Base-by-base conservation (phyloP, 129 eudicot species). In the Mikania micrantha region DNA sequence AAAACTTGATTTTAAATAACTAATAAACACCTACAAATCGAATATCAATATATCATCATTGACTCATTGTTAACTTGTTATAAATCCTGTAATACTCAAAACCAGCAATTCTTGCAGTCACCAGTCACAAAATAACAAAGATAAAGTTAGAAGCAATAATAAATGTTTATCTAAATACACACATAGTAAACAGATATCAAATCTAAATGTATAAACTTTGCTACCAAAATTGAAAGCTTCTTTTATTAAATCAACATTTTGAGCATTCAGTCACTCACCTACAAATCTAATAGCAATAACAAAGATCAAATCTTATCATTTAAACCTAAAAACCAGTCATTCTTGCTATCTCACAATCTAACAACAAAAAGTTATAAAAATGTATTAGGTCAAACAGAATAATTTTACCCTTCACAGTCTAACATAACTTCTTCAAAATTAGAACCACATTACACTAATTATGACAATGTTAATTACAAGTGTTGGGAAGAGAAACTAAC, bases 401-500 rank as follows among this genome's bases (percentile, higher is more conserved):
- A 19, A 38, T 13, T 11, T 15, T 47, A 9, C 8, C 16, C 53
- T 17, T 47, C 24, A 47, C 24, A 47, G 17, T 41, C 16, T 16
- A 45, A 45, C 21, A 45, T 15, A 45, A 45, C 21, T n/a, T 45
- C 9, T 15, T 45, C 21, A 45, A 45, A 45, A 32, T 4, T 48
- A 48, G 54, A 19, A 61, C 19, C 17, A 3, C 48, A 61, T 61
- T 35, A 61, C 17, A 61, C 9, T 21, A 28, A n/a, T 17, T 17
- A 48, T 17, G 54, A 48, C 54, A 48, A 48, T 15, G 25, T 19
- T 48, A 25, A 6, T 48, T 39, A 28, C 12, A 59, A 13, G 31
- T 2, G 40, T 15, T 59, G 16, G 10, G 6, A 11, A 27, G 19
- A 20, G 61, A 19, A 67, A 39, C 36, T 60, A 70, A 91, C 93